These are phyloP conservation scores for Rhynchospora pubera DNA, from an alignment of 176 grass and related monocot genomes.

Conservation along the genomic window DNA sequence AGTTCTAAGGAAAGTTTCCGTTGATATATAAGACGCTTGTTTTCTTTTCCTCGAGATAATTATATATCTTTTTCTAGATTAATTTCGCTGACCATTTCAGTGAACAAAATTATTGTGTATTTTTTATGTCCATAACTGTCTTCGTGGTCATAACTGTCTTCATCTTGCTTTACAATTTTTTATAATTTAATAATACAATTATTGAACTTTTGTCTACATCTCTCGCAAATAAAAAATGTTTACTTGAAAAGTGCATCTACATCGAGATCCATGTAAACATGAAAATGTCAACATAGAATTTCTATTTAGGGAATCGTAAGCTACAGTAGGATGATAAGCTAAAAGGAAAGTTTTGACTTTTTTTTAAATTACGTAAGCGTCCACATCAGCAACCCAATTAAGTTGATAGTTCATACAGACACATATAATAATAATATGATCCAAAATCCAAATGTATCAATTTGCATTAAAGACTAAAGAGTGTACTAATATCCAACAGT, in stretches of 20 bases:
- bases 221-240: not conserved
- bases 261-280: not conserved
- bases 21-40: not conserved
- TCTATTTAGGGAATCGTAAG: not conserved
- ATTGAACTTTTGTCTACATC: not conserved
- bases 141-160: not conserved
- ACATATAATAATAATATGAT: not conserved
- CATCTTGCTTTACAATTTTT: not conserved
- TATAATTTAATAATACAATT: not conserved
- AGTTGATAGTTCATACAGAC: not conserved
- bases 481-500: not conserved
- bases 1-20: not conserved
- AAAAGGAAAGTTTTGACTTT: slow-evolving; percentile 1
- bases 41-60: not conserved
- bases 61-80: not conserved
- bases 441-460: not conserved
- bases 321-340: not conserved
- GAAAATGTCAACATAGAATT: not conserved
- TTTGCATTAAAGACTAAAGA: not conserved
- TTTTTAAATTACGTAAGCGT: not conserved
- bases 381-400: not conserved
- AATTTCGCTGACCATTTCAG: not conserved
- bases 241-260: no score
- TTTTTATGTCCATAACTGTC: not conserved
- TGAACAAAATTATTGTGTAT: not conserved